Evolutionary conservation across 2,329 filamentous ascomycete species (phyloP), one percentile per base, ranked within the genome.

Genomic region (Aspergillus oerlinghausenensis): DNA sequence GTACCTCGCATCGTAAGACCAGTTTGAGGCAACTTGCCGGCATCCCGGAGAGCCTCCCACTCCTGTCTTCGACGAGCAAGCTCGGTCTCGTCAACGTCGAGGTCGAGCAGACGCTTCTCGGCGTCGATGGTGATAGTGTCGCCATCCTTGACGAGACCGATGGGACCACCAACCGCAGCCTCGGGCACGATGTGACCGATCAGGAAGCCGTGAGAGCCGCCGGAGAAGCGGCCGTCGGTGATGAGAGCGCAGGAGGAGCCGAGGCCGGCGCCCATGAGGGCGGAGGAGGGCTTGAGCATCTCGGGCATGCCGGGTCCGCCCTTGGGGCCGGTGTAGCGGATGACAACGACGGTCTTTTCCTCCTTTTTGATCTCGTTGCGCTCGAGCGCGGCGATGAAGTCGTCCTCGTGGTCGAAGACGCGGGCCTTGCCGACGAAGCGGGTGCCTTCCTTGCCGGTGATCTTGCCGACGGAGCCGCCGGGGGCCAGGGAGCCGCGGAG

Each of bases 171-270:
- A 63, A 89, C 89, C 70, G 90, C 87, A 8, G 91, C 91, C 77
- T 96, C 91, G 26, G 91, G 91, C 43, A 92, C 90, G 60, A 96
- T 88, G 75, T 94, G 90, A 1, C 90, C 90, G 67, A 94, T 93
- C 64, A 94, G 79, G 82, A 94, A 94, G 42, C 90, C 90, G 81
- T 94, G 90, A 60, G 84, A 88, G 52, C 89, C 91, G 56, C 91
- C 91, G 8, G 72, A 75, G 69, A 75, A 76, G 50, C 74, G 71
- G 25, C 87, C 87, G 65, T 90, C 88, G 1, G 88, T 90, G 72
- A 90, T 86, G 40, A 90, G 77, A 3, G 88, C 88, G 23, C 87
- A 84, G 60, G 89, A 86, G 56, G 87, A 77, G 49, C 87, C 87
- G 10, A 89, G 80, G 17, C 87, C 87, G 21, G 85, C 85, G 19